phyloP scores from a whole-genome alignment of 1,139 yeast genomes.

The Suhomyces coccinellae region DNA sequence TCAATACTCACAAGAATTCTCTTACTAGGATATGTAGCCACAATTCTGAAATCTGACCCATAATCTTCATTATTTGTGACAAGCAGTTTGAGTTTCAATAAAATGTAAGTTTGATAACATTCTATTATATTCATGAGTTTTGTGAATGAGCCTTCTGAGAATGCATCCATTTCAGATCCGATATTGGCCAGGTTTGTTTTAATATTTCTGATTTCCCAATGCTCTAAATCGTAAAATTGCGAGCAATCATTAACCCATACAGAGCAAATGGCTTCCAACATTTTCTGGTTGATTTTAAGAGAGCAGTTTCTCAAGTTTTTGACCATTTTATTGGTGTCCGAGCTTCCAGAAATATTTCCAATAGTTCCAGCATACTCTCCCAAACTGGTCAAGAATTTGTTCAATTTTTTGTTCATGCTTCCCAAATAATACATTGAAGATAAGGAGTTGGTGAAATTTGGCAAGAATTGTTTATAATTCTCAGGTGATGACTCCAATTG shows the following conservation, averaged over 20 bases:
- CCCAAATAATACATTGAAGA: conserved; percentile 41
- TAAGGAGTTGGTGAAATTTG: conserved; percentile 44
- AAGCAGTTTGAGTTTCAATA: conserved; percentile 32
- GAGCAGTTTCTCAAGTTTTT: conserved; percentile 38
- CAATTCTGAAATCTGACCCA: conserved; percentile 18
- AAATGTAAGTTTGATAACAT: conserved; percentile 37
- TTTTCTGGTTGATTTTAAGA: conserved; percentile 36
- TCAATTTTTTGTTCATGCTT: conserved; percentile 32
- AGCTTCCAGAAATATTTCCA: conserved; percentile 35
- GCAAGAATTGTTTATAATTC: conserved; percentile 40
- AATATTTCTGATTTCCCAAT: conserved; percentile 35
- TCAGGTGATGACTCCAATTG: conserved; percentile 41
- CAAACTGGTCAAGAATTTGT: conserved; percentile 32
- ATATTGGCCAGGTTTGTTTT: conserved; percentile 12
- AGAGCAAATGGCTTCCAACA: conserved; percentile 46
- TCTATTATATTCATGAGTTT: conserved; percentile 47
- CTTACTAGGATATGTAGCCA: conserved; percentile 42
- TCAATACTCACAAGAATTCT: conserved; percentile 45
- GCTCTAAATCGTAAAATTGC: conserved; percentile 47
- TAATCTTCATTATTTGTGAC: conserved; percentile 37
- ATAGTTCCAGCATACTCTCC: conserved; percentile 36
- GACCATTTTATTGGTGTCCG: conserved; percentile 41
- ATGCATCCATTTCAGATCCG: conserved; percentile 5
- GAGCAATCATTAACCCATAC: conserved; percentile 52
- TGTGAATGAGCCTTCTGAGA: conserved; percentile 26